Evolutionary conservation across 192 early-diverging fungal genomes (phyloP).

Genomic region (Chytriomyces hyalinus): DNA sequence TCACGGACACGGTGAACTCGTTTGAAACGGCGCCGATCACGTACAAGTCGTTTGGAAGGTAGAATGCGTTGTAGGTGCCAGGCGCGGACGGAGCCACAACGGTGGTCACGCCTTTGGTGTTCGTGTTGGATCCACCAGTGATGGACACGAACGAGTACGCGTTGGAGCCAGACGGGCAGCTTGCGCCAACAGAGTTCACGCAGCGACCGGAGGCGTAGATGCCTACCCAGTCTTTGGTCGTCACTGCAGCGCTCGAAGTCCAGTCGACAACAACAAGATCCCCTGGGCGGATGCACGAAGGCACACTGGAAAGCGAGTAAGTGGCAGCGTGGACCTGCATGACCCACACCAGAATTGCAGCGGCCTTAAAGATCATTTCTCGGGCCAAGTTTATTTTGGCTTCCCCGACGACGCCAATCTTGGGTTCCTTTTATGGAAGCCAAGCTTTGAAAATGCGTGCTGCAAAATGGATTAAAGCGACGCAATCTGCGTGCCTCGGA

Average conservation of each 20-base stretch:
- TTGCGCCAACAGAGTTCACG: background rate
- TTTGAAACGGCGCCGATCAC: constrained; percentile 13
- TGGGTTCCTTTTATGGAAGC: too few species aligned
- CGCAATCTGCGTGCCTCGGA: too few species aligned
- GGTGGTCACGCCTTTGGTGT: background rate
- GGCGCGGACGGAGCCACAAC: background rate
- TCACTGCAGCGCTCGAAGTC: background rate
- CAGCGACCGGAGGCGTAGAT: background rate
- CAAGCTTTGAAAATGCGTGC: too few species aligned
- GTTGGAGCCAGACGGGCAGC: constrained; percentile 4
- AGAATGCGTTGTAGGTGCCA: constrained; percentile 6
- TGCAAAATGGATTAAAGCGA: too few species aligned
- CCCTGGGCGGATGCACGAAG: constrained; percentile 10
- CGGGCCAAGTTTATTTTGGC: too few species aligned
- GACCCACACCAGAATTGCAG: background rate
- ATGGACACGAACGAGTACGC: constrained; percentile 7
- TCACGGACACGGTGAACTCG: constrained; percentile 21
- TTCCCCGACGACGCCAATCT: too few species aligned
- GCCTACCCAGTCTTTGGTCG: constrained; percentile 5
- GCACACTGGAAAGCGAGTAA: background rate
- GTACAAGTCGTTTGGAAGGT: constrained; percentile 11
- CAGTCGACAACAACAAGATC: constrained; percentile 12
- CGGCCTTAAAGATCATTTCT: too few species aligned
- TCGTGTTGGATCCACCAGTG: constrained; percentile 8
- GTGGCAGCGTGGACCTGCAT: background rate